Evolutionary conservation across 345 rosid species (phyloP).

Genomic region (Ailanthus altissimus): DNA sequence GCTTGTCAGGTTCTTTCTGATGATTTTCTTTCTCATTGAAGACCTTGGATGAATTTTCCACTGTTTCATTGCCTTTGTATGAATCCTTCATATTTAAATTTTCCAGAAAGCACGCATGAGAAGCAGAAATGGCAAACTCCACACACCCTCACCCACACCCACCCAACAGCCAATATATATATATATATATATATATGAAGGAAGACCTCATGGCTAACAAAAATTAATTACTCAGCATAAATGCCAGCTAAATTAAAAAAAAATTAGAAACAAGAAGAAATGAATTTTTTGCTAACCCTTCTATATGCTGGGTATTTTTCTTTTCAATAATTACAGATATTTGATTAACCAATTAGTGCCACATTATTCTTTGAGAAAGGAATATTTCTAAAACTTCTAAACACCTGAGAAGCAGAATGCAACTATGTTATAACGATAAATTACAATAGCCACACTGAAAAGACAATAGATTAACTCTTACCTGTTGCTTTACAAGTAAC

Average conservation of each 20-base stretch:
- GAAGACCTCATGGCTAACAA: neutral
- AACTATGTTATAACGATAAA: neutral
- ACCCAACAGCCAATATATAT: neutral
- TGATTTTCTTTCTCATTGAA: conserved; percentile 36
- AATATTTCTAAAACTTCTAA: neutral
- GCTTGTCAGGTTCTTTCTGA: conserved; percentile 40
- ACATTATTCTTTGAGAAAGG: conserved; percentile 6
- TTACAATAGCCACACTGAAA: neutral
- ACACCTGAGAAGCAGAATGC: neutral
- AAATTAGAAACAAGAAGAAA: neutral
- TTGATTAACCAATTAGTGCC: neutral
- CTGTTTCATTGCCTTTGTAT: conserved; percentile 27
- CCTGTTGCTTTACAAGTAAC: conserved; percentile 64
- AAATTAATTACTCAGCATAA: neutral
- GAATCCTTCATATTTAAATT: conserved; percentile 35
- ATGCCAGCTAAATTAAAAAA: neutral
- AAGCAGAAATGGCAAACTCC: neutral
- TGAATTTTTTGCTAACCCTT: neutral
- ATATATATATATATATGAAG: neutral
- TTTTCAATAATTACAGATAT: neutral
- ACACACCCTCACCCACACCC: neutral
- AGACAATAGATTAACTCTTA: conserved; percentile 33
- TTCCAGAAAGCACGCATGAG: conserved; percentile 13
- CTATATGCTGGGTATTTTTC: neutral
- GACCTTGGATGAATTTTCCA: conserved; percentile 34